Conservation (phyloP, 2,329 filamentous ascomycete species). For the Chaetomium sp. region DNA sequence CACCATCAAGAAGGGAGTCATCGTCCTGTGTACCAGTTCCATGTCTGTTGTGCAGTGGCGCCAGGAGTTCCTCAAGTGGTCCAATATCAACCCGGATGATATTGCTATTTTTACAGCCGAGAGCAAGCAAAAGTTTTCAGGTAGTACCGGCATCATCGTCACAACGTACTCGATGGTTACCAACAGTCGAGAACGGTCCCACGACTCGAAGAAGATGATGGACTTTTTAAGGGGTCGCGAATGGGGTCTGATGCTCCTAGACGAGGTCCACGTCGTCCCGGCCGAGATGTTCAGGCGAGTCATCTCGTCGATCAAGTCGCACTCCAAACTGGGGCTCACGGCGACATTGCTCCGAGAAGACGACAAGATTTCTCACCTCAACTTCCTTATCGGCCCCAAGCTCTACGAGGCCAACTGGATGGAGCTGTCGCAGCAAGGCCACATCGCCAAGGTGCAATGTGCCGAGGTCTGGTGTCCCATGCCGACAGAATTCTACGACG, state of each 20-base stretch:
- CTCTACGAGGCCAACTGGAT: conserved; percentile 99
- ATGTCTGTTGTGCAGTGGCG: conserved; percentile 99
- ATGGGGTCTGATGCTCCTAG: conserved; percentile 96
- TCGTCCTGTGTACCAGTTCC: conserved; percentile 92
- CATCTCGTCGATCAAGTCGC: conserved; percentile 88
- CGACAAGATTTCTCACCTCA: conserved; percentile 96
- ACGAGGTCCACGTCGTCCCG: conserved; percentile 97
- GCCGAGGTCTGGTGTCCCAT: conserved; percentile 99
- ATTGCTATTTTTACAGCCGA: conserved; percentile 95
- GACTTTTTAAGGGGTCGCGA: conserved; percentile 85
- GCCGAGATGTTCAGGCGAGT: conserved; percentile 96
- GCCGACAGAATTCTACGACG: conserved; percentile 96
- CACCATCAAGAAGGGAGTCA: conserved; percentile 94
- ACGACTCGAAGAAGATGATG: conserved; percentile 98
- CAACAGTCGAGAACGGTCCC: conserved; percentile 79
- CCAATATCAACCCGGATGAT: conserved; percentile 88
- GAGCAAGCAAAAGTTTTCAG: conserved; percentile 79
- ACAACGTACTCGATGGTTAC: conserved; percentile 99
- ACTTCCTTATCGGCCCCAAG: conserved; percentile 96
- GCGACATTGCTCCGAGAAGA: conserved; percentile 94
- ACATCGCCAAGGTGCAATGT: conserved; percentile 96
- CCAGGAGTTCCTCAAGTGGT: conserved; percentile 97
- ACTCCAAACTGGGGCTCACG: conserved; percentile 92
- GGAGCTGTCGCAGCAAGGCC: conserved; percentile 93
- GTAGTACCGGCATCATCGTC: conserved; percentile 93